phyloP scores from a whole-genome alignment of 805 yeast genomes.

The Isabelozyma heimii region DNA sequence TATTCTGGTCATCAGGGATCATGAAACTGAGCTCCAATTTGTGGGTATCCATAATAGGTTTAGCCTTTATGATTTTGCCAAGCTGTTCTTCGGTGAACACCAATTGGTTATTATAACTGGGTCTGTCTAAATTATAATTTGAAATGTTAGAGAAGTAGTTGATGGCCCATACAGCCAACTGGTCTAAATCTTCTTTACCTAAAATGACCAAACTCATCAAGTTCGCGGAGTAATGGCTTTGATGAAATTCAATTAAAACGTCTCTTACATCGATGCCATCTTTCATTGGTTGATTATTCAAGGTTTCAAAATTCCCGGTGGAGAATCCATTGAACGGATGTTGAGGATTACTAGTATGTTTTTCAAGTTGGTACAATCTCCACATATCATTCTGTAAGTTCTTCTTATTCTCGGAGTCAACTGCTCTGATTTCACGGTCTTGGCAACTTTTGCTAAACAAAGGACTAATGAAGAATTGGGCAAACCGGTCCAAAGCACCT shows the following conservation, averaged over 20 bases:
- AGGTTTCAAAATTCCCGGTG: slow-evolving; percentile 81
- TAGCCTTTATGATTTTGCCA: slow-evolving; percentile 57
- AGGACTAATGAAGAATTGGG: slow-evolving; percentile 89
- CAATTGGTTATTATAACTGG: slow-evolving; percentile 42
- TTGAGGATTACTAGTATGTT: slow-evolving; percentile 62
- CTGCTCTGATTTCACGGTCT: slow-evolving; percentile 91
- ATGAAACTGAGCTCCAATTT: slow-evolving; percentile 65
- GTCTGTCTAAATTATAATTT: slow-evolving; percentile 45
- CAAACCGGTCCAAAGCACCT: slow-evolving; percentile 89
- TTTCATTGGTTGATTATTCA: slow-evolving; percentile 61
- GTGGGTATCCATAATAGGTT: slow-evolving; percentile 80
- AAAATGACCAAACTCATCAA: slow-evolving; percentile 83
- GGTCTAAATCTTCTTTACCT: slow-evolving; percentile 76
- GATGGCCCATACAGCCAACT: slow-evolving; percentile 67
- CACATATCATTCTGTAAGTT: slow-evolving; percentile 86
- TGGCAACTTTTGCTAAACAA: slow-evolving; percentile 71
- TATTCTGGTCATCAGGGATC: slow-evolving; percentile 69
- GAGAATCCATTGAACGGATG: slow-evolving; percentile 90
- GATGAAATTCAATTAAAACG: slow-evolving; percentile 73
- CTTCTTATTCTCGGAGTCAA: slow-evolving; percentile 93
- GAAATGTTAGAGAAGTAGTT: slow-evolving; percentile 63
- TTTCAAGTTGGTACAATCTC: slow-evolving; percentile 85
- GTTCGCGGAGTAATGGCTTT: slow-evolving; percentile 74
- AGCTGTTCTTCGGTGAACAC: slow-evolving; percentile 52
- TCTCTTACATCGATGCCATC: slow-evolving; percentile 75